Evolutionary conservation across 345 rosid species (phyloP).

Genomic region (Gynandropsis gynandra): DNA sequence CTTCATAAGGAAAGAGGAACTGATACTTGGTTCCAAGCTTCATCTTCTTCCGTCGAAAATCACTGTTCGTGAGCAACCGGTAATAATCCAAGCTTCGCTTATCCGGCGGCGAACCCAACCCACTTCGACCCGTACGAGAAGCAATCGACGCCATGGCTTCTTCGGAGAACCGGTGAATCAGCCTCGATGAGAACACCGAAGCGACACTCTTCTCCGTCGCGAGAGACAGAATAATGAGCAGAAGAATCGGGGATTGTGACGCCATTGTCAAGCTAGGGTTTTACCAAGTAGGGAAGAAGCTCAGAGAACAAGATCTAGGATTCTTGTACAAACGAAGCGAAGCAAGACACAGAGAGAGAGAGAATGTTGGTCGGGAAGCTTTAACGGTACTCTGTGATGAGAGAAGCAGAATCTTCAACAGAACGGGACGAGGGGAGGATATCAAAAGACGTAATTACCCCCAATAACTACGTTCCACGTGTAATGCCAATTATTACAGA

Average conservation of each 20-base stretch:
- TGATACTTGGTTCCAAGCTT: slow-evolving; percentile 51
- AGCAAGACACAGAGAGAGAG: slow-evolving; percentile 2
- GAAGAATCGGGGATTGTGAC: slow-evolving; percentile 20
- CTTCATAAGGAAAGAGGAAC: slow-evolving; percentile 69
- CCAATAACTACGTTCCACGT: neutral
- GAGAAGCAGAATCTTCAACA: slow-evolving; percentile 1
- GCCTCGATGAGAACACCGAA: slow-evolving; percentile 41
- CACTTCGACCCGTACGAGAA: slow-evolving; percentile 18
- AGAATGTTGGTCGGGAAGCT: slow-evolving; percentile 19
- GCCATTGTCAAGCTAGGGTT: slow-evolving; percentile 31
- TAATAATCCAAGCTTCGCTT: slow-evolving; percentile 56
- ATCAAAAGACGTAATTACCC: slow-evolving; percentile 16
- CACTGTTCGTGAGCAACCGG: slow-evolving; percentile 39
- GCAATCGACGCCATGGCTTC: slow-evolving; percentile 42
- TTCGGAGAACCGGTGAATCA: slow-evolving; percentile 78
- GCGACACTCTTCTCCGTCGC: slow-evolving; percentile 13
- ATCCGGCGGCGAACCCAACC: slow-evolving; percentile 37
- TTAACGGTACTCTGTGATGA: slow-evolving; percentile 10
- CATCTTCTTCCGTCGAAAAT: slow-evolving; percentile 63
- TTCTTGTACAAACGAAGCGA: neutral
- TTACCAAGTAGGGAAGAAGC: neutral
- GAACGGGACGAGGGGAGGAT: slow-evolving; percentile 26
- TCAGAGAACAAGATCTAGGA: slow-evolving; percentile 23
- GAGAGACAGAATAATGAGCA: slow-evolving; percentile 15
- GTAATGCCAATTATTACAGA: no score